Evolutionary conservation across 306 rosid genomes (phyloP).

Genomic region (Elaeagnus macrophylla): DNA sequence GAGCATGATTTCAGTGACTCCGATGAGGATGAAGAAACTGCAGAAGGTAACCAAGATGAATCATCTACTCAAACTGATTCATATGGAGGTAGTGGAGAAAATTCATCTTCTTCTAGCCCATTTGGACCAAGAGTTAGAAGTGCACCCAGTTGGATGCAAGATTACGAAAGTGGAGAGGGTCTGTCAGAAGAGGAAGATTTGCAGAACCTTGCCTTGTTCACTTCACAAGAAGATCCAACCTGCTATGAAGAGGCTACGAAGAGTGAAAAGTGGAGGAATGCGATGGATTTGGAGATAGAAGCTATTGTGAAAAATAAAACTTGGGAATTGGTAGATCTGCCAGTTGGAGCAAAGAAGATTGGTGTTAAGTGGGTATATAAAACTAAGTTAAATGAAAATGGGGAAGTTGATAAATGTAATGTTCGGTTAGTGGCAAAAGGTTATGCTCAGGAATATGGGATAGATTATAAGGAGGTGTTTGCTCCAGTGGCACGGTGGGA

Average conservation of each 20-base stretch:
- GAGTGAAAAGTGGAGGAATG: constrained; percentile 5
- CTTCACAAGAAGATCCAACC: neutral
- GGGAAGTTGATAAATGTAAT: neutral
- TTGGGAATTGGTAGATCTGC: neutral
- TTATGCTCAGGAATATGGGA: neutral
- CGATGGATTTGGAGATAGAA: neutral
- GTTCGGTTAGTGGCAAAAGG: neutral
- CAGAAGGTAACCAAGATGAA: no score
- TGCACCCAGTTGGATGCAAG: no score
- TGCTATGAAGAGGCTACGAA: constrained; percentile 7
- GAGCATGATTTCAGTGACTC: no score
- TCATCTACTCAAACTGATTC: no score
- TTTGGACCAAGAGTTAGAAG: no score
- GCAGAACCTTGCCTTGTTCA: neutral
- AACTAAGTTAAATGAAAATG: neutral
- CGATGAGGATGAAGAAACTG: no score
- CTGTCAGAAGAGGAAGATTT: constrained; percentile 9
- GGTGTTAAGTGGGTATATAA: constrained; percentile 7
- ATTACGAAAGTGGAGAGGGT: constrained; percentile 15
- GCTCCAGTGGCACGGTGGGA: constrained; percentile 10
- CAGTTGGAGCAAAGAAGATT: neutral
- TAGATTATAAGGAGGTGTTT: constrained; percentile 7
- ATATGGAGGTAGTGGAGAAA: no score
- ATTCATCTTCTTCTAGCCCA: no score
- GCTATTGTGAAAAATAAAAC: neutral